Percentiles rank a stretch among this genome's conserved stretches.
Evolutionary conservation across 1,139 yeast species (phyloP).

Genomic region (Candida sojae): DNA sequence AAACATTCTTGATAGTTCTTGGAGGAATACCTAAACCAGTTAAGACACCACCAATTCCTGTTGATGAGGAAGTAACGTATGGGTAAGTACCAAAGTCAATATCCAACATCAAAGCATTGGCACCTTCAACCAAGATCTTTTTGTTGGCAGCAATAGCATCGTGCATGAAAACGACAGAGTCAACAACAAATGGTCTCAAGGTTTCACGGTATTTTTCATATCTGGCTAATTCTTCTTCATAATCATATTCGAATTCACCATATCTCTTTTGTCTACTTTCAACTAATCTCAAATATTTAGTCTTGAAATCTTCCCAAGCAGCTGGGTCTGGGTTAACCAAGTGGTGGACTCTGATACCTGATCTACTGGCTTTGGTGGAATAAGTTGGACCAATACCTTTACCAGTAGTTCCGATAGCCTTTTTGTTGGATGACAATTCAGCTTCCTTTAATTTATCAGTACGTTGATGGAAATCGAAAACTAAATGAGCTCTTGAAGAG

Average conservation of each 20-base stretch:
- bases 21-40: slow-evolving; percentile 98
- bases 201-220: slow-evolving; percentile 74
- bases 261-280: slow-evolving; percentile 84
- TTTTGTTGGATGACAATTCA: slow-evolving; percentile 81
- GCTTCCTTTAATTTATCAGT: slow-evolving; percentile 94
- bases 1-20: slow-evolving; percentile 69
- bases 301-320: slow-evolving; percentile 91
- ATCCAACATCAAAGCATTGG: slow-evolving; percentile 97
- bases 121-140: slow-evolving; percentile 94
- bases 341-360: slow-evolving; percentile 96
- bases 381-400: slow-evolving; percentile 99
- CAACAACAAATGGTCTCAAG: slow-evolving; percentile 90
- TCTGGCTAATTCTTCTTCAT: slow-evolving; percentile 74
- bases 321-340: slow-evolving; percentile 85
- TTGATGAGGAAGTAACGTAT: slow-evolving; percentile 91
- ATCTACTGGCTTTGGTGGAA: slow-evolving; percentile 94
- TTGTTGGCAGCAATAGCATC: slow-evolving; percentile 74
- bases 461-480: slow-evolving; percentile 96
- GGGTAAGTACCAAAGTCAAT: slow-evolving; percentile 98
- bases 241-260: slow-evolving; percentile 89
- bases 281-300: slow-evolving; percentile 73
- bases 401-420: slow-evolving; percentile 97
- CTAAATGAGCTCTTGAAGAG: slow-evolving; percentile 93
- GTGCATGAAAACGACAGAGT: slow-evolving; percentile 89
- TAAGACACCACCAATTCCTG: slow-evolving; percentile 97